phyloP scores from a whole-genome alignment of 2,329 filamentous ascomycete genomes.

The Aspergillus ochraceoroseus region DNA sequence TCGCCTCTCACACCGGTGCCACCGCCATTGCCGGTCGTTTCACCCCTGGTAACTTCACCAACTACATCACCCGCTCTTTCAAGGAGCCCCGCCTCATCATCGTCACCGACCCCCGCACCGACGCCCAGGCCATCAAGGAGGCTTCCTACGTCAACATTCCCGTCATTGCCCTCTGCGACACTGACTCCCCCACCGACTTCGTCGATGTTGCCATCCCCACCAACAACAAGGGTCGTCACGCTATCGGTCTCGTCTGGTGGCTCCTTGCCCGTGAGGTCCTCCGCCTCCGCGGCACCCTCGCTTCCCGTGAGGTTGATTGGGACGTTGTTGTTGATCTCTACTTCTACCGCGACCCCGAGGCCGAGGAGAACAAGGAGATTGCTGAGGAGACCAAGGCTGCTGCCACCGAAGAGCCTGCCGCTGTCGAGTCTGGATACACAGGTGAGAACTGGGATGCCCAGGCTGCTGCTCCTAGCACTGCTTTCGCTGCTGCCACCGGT shows the following conservation, averaged over 20 bases:
- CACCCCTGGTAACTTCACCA: slow-evolving; percentile 99
- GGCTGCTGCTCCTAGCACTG: slow-evolving; percentile 59
- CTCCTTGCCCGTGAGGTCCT: slow-evolving; percentile 99
- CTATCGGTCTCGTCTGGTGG: slow-evolving; percentile 99
- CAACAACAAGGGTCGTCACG: slow-evolving; percentile 99
- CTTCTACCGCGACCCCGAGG: slow-evolving; percentile 99
- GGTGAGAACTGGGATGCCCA: slow-evolving; percentile 77
- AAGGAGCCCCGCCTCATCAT: slow-evolving; percentile 99
- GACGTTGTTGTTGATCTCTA: slow-evolving; percentile 99
- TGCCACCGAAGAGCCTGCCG: slow-evolving; percentile 76
- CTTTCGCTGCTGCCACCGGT: slow-evolving; percentile 64
- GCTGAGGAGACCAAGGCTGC: slow-evolving; percentile 77
- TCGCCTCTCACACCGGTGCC: slow-evolving; percentile 96
- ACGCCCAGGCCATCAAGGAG: slow-evolving; percentile 99
- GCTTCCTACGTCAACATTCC: slow-evolving; percentile 99
- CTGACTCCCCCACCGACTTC: slow-evolving; percentile 98
- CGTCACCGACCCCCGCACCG: slow-evolving; percentile 98
- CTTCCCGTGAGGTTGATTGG: slow-evolving; percentile 94
- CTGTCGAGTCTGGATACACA: slow-evolving; percentile 74
- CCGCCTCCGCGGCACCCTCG: slow-evolving; percentile 93
- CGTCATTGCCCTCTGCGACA: slow-evolving; percentile 98
- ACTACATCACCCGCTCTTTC: slow-evolving; percentile 99
- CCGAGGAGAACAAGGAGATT: slow-evolving; percentile 95
- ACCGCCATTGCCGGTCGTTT: slow-evolving; percentile 98
- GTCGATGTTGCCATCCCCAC: slow-evolving; percentile 99